phyloP scores from a whole-genome alignment of 768 basidiomycete species.

The Hericium rajendrae region DNA sequence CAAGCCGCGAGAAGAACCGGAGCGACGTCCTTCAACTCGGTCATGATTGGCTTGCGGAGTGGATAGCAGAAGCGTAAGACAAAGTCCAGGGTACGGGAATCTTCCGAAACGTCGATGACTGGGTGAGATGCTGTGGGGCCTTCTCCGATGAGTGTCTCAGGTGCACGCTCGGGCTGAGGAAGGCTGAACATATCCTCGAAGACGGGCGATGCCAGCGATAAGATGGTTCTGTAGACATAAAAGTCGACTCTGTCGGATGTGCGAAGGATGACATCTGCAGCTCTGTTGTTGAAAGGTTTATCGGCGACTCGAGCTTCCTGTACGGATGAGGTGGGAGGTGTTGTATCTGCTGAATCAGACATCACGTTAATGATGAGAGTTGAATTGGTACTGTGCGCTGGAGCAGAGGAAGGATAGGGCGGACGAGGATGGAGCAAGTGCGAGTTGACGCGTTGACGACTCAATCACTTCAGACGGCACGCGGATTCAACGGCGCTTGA shows the following conservation, averaged over 20 bases:
- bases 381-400: not conserved
- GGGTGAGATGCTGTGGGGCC: no score
- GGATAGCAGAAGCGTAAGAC: conserved; percentile 9
- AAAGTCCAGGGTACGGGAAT: conserved; percentile 1
- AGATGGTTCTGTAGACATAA: conserved; percentile 23
- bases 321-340: no score
- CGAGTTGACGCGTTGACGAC: no score
- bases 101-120: not conserved
- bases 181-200: conserved; percentile 19
- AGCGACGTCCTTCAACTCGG: not conserved
- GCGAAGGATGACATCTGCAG: not conserved
- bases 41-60: not conserved
- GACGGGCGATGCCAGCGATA: conserved; percentile 14
- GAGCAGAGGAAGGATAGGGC: not conserved
- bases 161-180: conserved; percentile 13
- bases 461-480: not conserved
- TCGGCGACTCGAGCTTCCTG: not conserved
- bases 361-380: not conserved
- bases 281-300: not conserved
- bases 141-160: no score
- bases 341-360: not conserved
- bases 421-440: not conserved
- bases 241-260: conserved; percentile 4
- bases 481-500: not conserved
- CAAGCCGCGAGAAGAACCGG: conserved; percentile 1